Percentiles rank a stretch among this genome's conserved stretches.
Evolutionary conservation across 2,329 filamentous ascomycete species (phyloP).

Genomic region (Neofusicoccum parvum): DNA sequence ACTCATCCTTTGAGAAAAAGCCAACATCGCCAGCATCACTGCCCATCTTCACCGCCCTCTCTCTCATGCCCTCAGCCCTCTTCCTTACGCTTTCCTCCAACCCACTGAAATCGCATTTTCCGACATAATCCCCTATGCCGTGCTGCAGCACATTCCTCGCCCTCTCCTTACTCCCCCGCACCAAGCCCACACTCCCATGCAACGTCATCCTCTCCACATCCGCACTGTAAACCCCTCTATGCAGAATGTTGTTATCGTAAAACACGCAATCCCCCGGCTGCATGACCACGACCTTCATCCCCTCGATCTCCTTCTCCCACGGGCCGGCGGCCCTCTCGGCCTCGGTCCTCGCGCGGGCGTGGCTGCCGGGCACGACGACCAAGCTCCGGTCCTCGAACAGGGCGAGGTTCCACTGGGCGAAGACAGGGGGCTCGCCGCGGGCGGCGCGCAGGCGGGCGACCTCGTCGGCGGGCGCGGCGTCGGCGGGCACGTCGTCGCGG

Average conservation of each 20-base stretch:
- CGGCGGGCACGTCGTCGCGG: constrained; percentile 76
- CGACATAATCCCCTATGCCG: constrained; percentile 69
- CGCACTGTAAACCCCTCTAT: constrained; percentile 67
- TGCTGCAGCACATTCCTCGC: constrained; percentile 77
- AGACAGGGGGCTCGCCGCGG: constrained; percentile 59
- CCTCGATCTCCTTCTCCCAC: constrained; percentile 63
- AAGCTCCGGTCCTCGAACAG: constrained; percentile 72
- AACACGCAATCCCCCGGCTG: constrained; percentile 79
- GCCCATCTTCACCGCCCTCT: constrained; percentile 64
- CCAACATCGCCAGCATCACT: constrained; percentile 63
- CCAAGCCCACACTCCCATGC: constrained; percentile 71
- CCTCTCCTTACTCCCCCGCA: constrained; percentile 55
- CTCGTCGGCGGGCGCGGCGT: constrained; percentile 69
- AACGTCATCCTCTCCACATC: constrained; percentile 67
- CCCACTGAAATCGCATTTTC: constrained; percentile 57
- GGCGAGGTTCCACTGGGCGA: constrained; percentile 87
- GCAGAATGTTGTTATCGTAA: constrained; percentile 88
- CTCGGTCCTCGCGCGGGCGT: constrained; percentile 70
- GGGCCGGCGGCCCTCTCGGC: constrained; percentile 68
- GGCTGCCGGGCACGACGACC: constrained; percentile 76
- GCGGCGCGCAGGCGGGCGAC: constrained; percentile 52
- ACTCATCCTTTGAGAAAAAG: constrained; percentile 47
- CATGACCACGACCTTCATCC: constrained; percentile 66
- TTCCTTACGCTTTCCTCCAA: constrained; percentile 44
- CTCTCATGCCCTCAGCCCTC: constrained; percentile 61